phyloP scores from a whole-genome alignment of 371 early-diverging fungal species.

The Basidiobolus heterosporus region DNA sequence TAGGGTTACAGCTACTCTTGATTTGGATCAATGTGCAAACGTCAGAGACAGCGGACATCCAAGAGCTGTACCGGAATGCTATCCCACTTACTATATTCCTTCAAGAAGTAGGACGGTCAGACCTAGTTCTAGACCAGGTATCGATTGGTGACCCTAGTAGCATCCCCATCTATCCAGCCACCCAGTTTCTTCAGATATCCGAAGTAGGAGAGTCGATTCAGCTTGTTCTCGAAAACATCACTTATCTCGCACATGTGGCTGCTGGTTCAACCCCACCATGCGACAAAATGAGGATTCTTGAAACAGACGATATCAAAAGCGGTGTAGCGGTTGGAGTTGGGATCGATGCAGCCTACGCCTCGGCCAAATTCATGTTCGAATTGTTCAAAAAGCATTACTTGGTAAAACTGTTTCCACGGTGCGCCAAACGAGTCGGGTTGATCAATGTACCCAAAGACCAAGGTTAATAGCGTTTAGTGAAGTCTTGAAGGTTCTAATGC shows the following conservation, averaged over 20 bases:
- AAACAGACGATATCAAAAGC: slow-evolving; percentile 32
- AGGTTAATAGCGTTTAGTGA: neutral
- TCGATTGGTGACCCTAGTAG: too few species aligned
- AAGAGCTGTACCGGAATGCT: neutral
- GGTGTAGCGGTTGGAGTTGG: slow-evolving; percentile 46
- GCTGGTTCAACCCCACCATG: slow-evolving; percentile 44
- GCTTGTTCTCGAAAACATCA: slow-evolving; percentile 33
- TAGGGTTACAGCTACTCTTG: slow-evolving; percentile 56
- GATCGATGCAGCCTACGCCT: slow-evolving; percentile 45
- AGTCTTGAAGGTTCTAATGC: too few species aligned
- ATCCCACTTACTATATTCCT: neutral
- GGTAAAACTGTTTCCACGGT: slow-evolving; percentile 47
- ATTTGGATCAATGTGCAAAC: slow-evolving; percentile 42
- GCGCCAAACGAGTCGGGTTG: slow-evolving; percentile 21
- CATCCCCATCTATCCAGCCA: too few species aligned
- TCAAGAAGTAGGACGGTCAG: neutral
- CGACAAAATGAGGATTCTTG: slow-evolving; percentile 28
- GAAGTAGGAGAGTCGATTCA: slow-evolving; percentile 17
- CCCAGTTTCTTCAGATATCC: too few species aligned
- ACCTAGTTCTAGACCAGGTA: too few species aligned
- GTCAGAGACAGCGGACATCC: neutral
- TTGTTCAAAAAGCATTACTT: slow-evolving; percentile 45
- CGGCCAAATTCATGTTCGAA: slow-evolving; percentile 51
- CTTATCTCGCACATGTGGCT: slow-evolving; percentile 44
- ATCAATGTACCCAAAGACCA: slow-evolving; percentile 15